Base-by-base conservation (phyloP, 768 basidiomycete genomes). In the Dioszegia crocea region DNA sequence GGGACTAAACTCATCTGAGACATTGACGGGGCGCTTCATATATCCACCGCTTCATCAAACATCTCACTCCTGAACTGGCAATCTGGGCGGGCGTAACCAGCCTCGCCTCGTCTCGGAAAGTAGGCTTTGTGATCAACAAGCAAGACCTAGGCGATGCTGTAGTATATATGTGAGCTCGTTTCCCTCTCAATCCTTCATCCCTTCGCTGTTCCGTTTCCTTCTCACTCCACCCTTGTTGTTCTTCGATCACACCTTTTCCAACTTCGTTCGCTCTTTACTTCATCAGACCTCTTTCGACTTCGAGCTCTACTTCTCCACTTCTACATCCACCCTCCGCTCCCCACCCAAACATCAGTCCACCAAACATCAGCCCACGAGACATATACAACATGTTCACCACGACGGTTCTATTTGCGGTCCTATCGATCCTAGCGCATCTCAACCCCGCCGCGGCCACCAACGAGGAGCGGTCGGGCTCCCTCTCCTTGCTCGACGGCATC, bases 361-460 rank as follows among this genome's bases (percentile, higher is more conserved):
- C 33, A 33, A 14, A 33, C 33, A 14, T 6, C 33, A 33, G 8
- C 33, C 6, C 33, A 33, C 14, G 8, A 33, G n/a, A n/a, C n/a
- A n/a, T n/a, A n/a, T n/a, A n/a, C n/a, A 14, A 33, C 51, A 71
- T 71, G 66, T 60, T 68, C 43, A 38, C 64, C 23, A 26, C 57
- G 12, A 26, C 58, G 5, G 53, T 63, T 33, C 64, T 68, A 29
- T 64, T 71, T 33, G 41, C 60, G 12, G 29, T 71, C 45, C 62
- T 71, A 5, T 30, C 59, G 23, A 30, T 57, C 27, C 46, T 71
- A 0, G 65, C 61, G 5, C 36, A 46, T 62, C 3, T 60, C 60
- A 27, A 62, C 64, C 17, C 51, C 62, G 19, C 66, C 61, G 16
- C 59, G 58, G 66, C 60, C 62, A n/a, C 23, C 23, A 19, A 19